A percentile compares a stretch with the other conserved stretches of the same genome.
These are phyloP conservation scores for Ligustrum vulgare DNA, from an alignment of 257 asterid species.

Conservation along the genomic window DNA sequence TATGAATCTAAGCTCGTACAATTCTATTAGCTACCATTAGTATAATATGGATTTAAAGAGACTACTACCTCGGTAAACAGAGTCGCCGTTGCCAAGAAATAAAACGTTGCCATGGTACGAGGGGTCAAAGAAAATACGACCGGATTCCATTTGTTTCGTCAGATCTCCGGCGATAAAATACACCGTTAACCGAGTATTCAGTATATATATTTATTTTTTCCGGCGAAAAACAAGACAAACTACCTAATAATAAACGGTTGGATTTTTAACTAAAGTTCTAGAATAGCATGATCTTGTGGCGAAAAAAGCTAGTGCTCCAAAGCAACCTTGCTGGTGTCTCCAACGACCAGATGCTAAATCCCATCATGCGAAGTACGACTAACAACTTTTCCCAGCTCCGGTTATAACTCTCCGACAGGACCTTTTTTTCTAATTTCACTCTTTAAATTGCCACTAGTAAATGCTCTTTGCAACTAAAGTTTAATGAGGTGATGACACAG, in stretches of 20 bases:
- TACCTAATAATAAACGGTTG: constrained; percentile 22
- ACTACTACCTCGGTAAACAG: constrained; percentile 65
- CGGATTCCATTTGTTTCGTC: constrained; percentile 61
- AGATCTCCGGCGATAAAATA: constrained; percentile 39
- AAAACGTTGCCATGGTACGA: constrained; percentile 71
- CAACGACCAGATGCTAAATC: constrained; percentile 90
- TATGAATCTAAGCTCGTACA: background rate
- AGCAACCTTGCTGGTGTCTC: constrained; percentile 91
- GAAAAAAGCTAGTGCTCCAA: constrained; percentile 99
- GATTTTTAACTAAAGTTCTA: constrained; percentile 27
- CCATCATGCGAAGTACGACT: constrained; percentile 74
- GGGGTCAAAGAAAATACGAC: constrained; percentile 71
- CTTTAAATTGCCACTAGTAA: constrained; percentile 2
- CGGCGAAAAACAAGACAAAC: constrained; percentile 20
- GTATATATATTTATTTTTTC: constrained; percentile 21
- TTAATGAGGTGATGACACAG: constrained; percentile 26
- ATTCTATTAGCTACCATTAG: background rate
- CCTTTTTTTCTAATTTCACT: constrained; percentile 16
- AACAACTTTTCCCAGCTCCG: constrained; percentile 67
- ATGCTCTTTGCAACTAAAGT: constrained; percentile 51
- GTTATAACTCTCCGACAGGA: constrained; percentile 30
- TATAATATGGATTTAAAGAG: background rate
- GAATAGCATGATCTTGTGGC: constrained; percentile 95
- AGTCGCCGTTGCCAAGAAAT: constrained; percentile 63
- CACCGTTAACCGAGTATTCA: constrained; percentile 1